Percentiles rank a stretch among this genome's conserved stretches.
phyloP scores from a whole-genome alignment of 495 filamentous ascomycete species.

The Choiromyces venosus region DNA sequence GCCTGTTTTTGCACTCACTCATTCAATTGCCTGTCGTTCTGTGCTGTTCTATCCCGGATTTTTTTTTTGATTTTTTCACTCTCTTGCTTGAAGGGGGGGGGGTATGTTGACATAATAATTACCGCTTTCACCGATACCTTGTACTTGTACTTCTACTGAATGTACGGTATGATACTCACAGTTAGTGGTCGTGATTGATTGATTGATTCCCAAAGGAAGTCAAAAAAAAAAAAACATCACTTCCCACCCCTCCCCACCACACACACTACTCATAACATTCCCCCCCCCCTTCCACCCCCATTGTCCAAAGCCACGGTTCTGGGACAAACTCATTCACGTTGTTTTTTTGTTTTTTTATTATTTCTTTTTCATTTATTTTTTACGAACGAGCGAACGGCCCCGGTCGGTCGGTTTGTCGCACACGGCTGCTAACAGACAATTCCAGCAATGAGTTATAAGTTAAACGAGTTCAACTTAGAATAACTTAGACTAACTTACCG shows the following conservation, averaged over 20 bases:
- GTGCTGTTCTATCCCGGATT: no score
- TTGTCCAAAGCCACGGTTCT: slow-evolving; percentile 38
- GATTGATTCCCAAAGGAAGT: no score
- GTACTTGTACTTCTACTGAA: no score
- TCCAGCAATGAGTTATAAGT: background rate
- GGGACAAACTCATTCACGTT: slow-evolving; percentile 13
- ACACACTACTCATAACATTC: background rate
- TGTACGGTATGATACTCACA: no score
- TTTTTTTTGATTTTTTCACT: background rate
- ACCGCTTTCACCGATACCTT: no score
- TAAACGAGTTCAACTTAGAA: background rate
- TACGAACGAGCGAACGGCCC: no score
- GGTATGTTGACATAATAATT: background rate
- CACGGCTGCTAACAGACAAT: background rate
- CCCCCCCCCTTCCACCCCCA: slow-evolving; percentile 9
- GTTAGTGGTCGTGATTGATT: background rate
- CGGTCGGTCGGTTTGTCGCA: no score
- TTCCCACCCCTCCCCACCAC: background rate
- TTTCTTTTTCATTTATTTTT: background rate
- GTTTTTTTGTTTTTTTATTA: background rate
- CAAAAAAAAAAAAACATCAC: background rate
- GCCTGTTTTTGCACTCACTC: background rate
- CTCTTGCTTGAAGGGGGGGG: background rate
- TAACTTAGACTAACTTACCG: background rate
- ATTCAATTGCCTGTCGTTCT: no score